Base-by-base conservation (phyloP, 2,329 filamentous ascomycete species). In the Rhynchosporium graminicola region DNA sequence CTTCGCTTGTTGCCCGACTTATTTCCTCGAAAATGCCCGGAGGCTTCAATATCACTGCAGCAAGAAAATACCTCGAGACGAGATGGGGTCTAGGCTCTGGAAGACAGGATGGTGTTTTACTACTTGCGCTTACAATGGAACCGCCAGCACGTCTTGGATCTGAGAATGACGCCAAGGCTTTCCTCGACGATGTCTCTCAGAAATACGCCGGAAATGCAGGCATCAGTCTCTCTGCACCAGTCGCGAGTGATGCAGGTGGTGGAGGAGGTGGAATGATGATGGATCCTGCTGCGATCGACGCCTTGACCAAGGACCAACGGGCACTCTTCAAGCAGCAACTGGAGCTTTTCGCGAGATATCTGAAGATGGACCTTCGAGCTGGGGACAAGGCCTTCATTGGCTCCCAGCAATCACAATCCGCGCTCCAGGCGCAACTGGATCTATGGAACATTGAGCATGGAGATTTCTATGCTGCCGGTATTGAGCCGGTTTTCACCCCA, bases 21-120 rank as follows among this genome's bases (percentile, higher is more conserved):
- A 95, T 99, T 48, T 98, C 95, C 1, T 97, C 95, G 36, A 99
- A 99, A 80, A 99, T 99, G 95, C 95, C 95, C 54, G 95, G 94
- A 80, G 95, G 95, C 66, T 99, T 99, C 86, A 99, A 98, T 77
- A 98, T 98, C 76, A 98, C 94, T 73, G 84, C 92, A 12, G 91
- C 96, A 52, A 87, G 95, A 73, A 99, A 99, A 79, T 96, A 99
- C 74, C 80, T 99, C 50, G 94, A 97, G 80, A 92, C 90, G 15
- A 86, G 92, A 77, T 99, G 94, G 92, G 95, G 95, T 61, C 81
- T 99, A 62, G 91, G 83, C 3, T 75, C 88, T 29, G 95, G 95
- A 33, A 85, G 95, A 73, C 95, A 99, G 76, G 95, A 99, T 75
- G 92, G 93, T 71, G 91, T 91, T 55, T 81, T 99, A 65, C 81